Evolutionary conservation across 139 green algal species (phyloP), one percentile per base, ranked within the genome.

Genomic region (Diplosphaera chodatii): DNA sequence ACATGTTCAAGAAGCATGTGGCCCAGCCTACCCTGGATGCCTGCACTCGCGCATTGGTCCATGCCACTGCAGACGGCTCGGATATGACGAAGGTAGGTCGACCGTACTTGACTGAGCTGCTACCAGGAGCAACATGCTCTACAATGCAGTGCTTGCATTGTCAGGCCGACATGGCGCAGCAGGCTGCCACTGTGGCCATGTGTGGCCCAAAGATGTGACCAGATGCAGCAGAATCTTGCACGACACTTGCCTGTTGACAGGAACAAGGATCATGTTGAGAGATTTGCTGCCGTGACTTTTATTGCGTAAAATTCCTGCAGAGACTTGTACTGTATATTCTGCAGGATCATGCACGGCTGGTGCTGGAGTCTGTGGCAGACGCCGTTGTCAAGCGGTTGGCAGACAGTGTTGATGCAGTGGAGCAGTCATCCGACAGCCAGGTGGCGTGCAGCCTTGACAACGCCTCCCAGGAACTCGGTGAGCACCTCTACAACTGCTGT

Each of bases 1-100:
- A 77, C 55, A 64, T 25, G 32, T 22, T 69, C 23, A 40, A 67
- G 32, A 37, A 69, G 69, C 73, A 80, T 59, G 33, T 82, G 1
- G 41, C 37, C 15, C 55, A 74, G 64, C 65, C 37, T 18, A 25
- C 18, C 3, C 48, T 59, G 48, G 48, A 59, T 18, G 48, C 48
- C 10, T 59, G 48, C 28, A 65, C 69, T 1, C 68, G 62, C 1
- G 66, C 68, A 20, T 73, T 82, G 37, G 68, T 69, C 20, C 33
- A 76, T 18, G 69, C 68, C 13, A 64, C 65, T 18, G 16, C 48
- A 3, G 48, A 59, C 48, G 48, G 48, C 48, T 59, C 48, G 16
- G 48, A 59, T 25, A 25, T 18, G 13, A 59, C 48, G 13, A 59
- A 59, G 48, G 48, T 59, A 18, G 10, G 10, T n/a, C n/a, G n/a